Evolutionary conservation across 805 yeast species (phyloP), one percentile per base, ranked within the genome.

Genomic region (Starmerella geochares): DNA sequence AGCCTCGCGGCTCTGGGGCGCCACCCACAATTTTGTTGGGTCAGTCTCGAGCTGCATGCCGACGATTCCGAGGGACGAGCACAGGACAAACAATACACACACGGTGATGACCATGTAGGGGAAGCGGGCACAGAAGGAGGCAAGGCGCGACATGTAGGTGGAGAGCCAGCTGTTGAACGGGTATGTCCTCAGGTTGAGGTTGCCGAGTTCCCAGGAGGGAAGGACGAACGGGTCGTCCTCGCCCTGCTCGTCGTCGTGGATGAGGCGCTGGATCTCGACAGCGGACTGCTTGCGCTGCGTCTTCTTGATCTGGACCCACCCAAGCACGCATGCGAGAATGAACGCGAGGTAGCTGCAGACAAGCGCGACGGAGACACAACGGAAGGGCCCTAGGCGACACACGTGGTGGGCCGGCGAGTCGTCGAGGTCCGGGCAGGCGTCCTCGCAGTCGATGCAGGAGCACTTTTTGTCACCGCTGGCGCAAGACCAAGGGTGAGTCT

Each of bases 11-110:
- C 92, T 83, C 19, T 69, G 61, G 2, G 88, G 80, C 56, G 92
- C 81, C 0, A 92, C 97, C 98, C 98, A 90, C 27, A 90, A 68
- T 54, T 81, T 78, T 3, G 83, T 76, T 0, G 98, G 97, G 56
- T 84, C 72, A 2, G 78, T 78, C 62, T 88, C 96, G 24, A 88
- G 69, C 40, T 77, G 65, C 59, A 80, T 70, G 47, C 68, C 64
- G 5, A 65, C 58, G 41, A 78, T 66, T 7, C 84, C 86, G 0
- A 74, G 62, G 1, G 83, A 72, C 14, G 82, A 58, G 0, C 76
- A 47, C 1, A 71, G 53, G 2, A 78, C 67, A 0, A 79, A 46
- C 1, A 72, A 21, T 2, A 71, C 52, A 0, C 79, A 62, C 2
- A 67, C n/a, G 0, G 69, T 57, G n/a, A 81, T 67, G 0, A 80